phyloP scores from a whole-genome alignment of 2,329 filamentous ascomycete species.

The Phyllosticta paracitricarpa region DNA sequence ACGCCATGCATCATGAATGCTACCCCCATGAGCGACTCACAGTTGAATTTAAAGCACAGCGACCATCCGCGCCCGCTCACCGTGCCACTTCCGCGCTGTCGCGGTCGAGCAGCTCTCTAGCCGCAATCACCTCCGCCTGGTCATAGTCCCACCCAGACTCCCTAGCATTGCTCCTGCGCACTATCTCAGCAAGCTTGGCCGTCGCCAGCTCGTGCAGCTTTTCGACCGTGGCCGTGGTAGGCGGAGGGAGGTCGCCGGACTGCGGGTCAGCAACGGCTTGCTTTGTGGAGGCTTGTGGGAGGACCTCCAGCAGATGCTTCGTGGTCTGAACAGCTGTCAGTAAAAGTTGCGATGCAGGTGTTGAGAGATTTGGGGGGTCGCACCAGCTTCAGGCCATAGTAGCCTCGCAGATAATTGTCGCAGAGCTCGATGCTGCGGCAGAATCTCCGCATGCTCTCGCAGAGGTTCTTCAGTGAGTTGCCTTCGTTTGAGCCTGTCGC shows the following conservation, averaged over 20 bases:
- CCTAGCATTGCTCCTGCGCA: slow-evolving; percentile 50
- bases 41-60: neutral
- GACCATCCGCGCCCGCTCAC: neutral
- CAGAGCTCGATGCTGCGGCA: slow-evolving; percentile 88
- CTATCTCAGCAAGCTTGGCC: slow-evolving; percentile 65
- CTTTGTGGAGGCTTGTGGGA: slow-evolving; percentile 15
- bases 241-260: slow-evolving; percentile 38
- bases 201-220: slow-evolving; percentile 64
- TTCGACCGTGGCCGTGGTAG: slow-evolving; percentile 49
- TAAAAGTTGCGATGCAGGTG: neutral
- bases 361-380: slow-evolving; percentile 17
- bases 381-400: slow-evolving; percentile 81
- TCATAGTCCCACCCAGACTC: slow-evolving; percentile 67
- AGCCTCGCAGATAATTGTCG: slow-evolving; percentile 82
- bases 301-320: slow-evolving; percentile 18
- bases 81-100: slow-evolving; percentile 24
- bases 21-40: neutral
- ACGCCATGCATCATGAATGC: neutral
- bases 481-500: slow-evolving; percentile 27
- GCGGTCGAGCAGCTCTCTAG: slow-evolving; percentile 54
- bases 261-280: slow-evolving; percentile 18
- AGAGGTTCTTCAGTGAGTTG: slow-evolving; percentile 41
- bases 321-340: neutral
- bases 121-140: slow-evolving; percentile 60
- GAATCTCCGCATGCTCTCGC: slow-evolving; percentile 73